Conservation (phyloP, 768 basidiomycete genomes). For the Chalciporus chontae region DNA sequence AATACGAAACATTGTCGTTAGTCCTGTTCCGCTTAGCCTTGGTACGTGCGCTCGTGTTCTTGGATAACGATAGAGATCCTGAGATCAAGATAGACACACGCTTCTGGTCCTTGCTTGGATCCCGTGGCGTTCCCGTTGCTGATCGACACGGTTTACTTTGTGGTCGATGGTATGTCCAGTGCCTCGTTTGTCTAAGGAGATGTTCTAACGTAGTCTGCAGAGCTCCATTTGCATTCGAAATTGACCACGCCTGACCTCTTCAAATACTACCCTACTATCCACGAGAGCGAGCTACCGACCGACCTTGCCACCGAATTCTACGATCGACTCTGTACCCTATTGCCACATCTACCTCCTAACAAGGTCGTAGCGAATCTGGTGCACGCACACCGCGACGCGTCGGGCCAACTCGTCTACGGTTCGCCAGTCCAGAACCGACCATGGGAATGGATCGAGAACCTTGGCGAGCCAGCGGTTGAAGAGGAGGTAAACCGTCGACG, state of each 20-base stretch:
- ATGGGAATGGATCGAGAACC: conserved; percentile 84
- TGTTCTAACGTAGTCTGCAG: conserved; percentile 33
- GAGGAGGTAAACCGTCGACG: conserved; percentile 41
- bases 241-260: conserved; percentile 53
- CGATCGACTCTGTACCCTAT: conserved; percentile 53
- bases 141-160: conserved; percentile 69
- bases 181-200: neutral
- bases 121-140: conserved; percentile 60
- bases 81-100: conserved; percentile 44
- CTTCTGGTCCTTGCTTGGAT: conserved; percentile 50
- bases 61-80: conserved; percentile 4
- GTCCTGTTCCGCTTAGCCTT: conserved; percentile 47
- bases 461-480: conserved; percentile 46
- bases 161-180: conserved; percentile 60
- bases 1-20: conserved; percentile 39
- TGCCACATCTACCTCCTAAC: conserved; percentile 52
- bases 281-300: conserved; percentile 49
- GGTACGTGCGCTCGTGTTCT: conserved; percentile 37
- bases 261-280: conserved; percentile 54
- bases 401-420: conserved; percentile 47
- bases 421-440: conserved; percentile 66
- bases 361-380: conserved; percentile 54
- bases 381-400: conserved; percentile 52
- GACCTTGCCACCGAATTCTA: conserved; percentile 55
- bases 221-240: conserved; percentile 60